Conservation (phyloP, 345 rosid species). For the Crucihimalaya himalaica region DNA sequence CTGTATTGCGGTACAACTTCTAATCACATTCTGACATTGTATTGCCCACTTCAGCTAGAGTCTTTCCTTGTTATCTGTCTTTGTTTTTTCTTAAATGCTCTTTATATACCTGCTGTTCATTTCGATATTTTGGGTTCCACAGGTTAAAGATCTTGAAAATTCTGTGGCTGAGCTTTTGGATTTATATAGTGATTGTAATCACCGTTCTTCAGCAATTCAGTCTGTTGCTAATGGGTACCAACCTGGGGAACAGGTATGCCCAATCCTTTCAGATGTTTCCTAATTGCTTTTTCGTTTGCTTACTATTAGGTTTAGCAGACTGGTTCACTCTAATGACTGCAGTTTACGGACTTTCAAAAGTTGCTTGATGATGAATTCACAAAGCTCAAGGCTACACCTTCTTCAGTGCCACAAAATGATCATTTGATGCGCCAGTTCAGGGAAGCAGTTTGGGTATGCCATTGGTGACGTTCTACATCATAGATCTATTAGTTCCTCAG, state of each 20-base stretch:
- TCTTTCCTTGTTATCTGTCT: conserved; percentile 7
- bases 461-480: neutral
- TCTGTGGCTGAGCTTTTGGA: conserved; percentile 61
- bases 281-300: neutral
- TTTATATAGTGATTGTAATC: conserved; percentile 52
- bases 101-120: neutral
- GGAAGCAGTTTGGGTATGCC: conserved; percentile 82
- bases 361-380: conserved; percentile 60
- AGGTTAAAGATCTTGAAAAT: conserved; percentile 80
- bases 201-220: conserved; percentile 56
- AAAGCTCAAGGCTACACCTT: conserved; percentile 50
- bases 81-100: neutral
- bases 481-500: neutral
- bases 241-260: conserved; percentile 61
- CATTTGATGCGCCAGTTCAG: conserved; percentile 66
- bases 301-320: conserved; percentile 9
- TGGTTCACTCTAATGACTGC: conserved; percentile 38
- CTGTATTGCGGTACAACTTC: neutral
- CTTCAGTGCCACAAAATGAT: conserved; percentile 51
- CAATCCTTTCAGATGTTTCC: neutral
- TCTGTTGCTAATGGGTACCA: conserved; percentile 62
- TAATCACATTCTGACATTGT: conserved; percentile 4
- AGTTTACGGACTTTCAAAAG: conserved; percentile 80
- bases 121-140: conserved; percentile 4
- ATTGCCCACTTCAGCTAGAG: neutral